Conservation (phyloP, 2,329 filamentous ascomycete species). For the Emericellopsis atlantica region DNA sequence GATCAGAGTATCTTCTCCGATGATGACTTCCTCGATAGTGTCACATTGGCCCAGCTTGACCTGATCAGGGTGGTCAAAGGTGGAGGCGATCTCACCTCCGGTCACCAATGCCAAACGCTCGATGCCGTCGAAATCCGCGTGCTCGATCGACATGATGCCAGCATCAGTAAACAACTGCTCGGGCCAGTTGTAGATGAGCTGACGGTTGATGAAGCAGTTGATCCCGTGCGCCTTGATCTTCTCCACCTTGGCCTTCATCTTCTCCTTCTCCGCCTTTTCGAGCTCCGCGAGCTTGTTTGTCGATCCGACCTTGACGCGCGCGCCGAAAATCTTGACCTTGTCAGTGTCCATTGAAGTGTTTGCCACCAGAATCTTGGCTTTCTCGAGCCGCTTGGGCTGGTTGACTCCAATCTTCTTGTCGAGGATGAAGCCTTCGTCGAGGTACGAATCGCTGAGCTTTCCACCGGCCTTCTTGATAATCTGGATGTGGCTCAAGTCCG, state of each 20-base stretch:
- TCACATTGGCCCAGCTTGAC: constrained; percentile 95
- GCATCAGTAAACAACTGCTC: constrained; percentile 97
- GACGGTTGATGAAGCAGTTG: constrained; percentile 99
- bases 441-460: constrained; percentile 93
- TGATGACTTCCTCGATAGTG: constrained; percentile 93
- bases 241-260: constrained; percentile 99
- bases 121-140: constrained; percentile 97
- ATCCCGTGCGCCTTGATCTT: constrained; percentile 98
- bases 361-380: constrained; percentile 94
- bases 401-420: constrained; percentile 99
- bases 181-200: constrained; percentile 99
- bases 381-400: constrained; percentile 93
- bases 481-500: constrained; percentile 94
- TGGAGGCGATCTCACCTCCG: constrained; percentile 92
- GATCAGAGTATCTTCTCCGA: constrained; percentile 94
- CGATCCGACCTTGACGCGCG: constrained; percentile 88
- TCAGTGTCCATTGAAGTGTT: constrained; percentile 99
- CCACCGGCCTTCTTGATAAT: constrained; percentile 99
- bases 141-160: constrained; percentile 96
- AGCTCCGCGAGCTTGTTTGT: constrained; percentile 97
- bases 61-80: constrained; percentile 94
- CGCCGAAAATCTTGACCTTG: constrained; percentile 99
- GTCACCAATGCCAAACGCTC: constrained; percentile 91
- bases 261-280: constrained; percentile 95
- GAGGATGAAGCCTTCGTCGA: constrained; percentile 95